Percentiles rank a stretch among this genome's conserved stretches.
Evolutionary conservation across 1,284 basidiomycete species (phyloP).

Genomic region (Trametes sp.): DNA sequence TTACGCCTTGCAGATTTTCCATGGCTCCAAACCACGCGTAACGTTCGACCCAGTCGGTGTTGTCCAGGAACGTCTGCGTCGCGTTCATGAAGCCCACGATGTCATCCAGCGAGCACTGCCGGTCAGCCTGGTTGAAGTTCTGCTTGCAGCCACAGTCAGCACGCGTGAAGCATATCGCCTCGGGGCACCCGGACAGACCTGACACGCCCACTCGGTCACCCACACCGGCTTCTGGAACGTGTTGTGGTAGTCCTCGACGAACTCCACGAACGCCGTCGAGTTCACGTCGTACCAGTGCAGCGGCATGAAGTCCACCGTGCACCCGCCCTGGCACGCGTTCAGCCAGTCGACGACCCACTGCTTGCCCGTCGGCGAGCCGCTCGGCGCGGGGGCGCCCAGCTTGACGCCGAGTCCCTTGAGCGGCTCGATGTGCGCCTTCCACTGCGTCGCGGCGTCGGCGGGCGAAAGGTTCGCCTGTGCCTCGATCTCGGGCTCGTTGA

Average conservation of each 20-base stretch:
- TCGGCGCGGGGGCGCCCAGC: conserved; percentile 52
- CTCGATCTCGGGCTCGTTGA: conserved; percentile 47
- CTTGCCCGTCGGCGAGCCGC: conserved; percentile 48
- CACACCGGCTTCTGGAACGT: conserved; percentile 51
- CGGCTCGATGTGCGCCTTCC: conserved; percentile 46
- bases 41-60: conserved; percentile 51
- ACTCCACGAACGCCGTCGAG: conserved; percentile 46
- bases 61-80: conserved; percentile 51
- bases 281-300: conserved; percentile 53
- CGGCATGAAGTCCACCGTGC: conserved; percentile 53
- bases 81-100: conserved; percentile 50
- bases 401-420: conserved; percentile 43
- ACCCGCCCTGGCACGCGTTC: conserved; percentile 47
- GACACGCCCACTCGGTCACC: conserved; percentile 53
- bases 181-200: conserved; percentile 35
- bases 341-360: conserved; percentile 52
- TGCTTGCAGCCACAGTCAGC: conserved; percentile 21
- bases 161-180: not conserved
- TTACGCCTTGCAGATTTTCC: conserved; percentile 44
- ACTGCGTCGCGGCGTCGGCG: conserved; percentile 42
- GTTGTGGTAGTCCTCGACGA: conserved; percentile 49
- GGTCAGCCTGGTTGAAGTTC: conserved; percentile 45
- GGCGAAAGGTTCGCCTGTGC: conserved; percentile 46
- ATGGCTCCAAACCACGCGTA: conserved; percentile 58
- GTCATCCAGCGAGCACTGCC: conserved; percentile 46